phyloP scores from a whole-genome alignment of 2,329 filamentous ascomycete species.

The Penicillium hesseltinei region DNA sequence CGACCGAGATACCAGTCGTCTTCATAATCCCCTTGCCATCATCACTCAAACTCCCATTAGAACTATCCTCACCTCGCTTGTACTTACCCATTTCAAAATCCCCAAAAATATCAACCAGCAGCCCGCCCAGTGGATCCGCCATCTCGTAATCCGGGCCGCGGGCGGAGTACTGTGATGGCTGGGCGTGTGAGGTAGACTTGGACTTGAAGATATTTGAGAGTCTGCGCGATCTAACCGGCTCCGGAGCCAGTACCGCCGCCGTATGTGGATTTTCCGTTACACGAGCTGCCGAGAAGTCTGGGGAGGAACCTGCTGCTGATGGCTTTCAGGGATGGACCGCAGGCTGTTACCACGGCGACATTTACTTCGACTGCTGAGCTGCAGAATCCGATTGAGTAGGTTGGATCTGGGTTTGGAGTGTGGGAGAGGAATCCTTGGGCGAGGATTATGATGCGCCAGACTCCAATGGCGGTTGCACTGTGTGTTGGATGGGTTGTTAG shows the following conservation, averaged over 20 bases:
- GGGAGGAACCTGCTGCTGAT: constrained; percentile 20
- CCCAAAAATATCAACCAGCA: constrained; percentile 1
- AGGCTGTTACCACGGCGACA: constrained; percentile 31
- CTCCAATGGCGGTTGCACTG: constrained; percentile 29
- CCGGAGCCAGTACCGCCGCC: constrained; percentile 3
- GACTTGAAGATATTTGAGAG: constrained; percentile 7
- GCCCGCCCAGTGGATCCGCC: constrained; percentile 15
- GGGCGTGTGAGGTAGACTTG: not conserved
- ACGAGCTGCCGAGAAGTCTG: constrained; percentile 20
- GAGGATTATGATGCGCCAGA: constrained; percentile 31
- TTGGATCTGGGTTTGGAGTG: constrained; percentile 14
- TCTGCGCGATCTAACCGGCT: constrained; percentile 7
- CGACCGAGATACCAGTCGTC: constrained; percentile 21
- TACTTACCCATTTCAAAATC: constrained; percentile 24
- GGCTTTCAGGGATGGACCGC: constrained; percentile 29
- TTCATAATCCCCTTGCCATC: constrained; percentile 21
- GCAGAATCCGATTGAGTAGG: constrained; percentile 29
- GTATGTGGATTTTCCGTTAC: constrained; percentile 11
- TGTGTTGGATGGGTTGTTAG: not conserved
- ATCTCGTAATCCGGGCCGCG: constrained; percentile 19
- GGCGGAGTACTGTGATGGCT: constrained; percentile 9
- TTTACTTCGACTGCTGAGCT: constrained; percentile 33
- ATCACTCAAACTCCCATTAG: constrained; percentile 10
- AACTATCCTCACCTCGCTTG: constrained; percentile 11
- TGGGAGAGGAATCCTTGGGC: constrained; percentile 20